These are phyloP conservation scores for Salvia splendens DNA, from an alignment of 257 asterid species.

Conservation along the genomic window DNA sequence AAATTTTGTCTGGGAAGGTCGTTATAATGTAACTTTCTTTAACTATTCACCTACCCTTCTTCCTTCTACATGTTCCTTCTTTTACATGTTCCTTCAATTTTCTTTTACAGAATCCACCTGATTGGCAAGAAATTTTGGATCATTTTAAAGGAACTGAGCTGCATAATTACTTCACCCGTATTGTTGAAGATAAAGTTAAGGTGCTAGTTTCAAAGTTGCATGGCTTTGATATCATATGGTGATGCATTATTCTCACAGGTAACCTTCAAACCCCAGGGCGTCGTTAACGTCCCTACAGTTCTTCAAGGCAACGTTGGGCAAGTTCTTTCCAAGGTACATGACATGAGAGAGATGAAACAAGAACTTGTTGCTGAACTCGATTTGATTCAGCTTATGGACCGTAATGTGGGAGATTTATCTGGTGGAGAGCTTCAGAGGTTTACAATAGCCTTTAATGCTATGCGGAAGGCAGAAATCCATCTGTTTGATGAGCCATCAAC, in stretches of 20 bases:
- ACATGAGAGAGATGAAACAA: slow-evolving; percentile 76
- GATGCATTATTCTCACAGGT: slow-evolving; percentile 53
- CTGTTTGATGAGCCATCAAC: slow-evolving; percentile 99
- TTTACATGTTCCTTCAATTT: slow-evolving; percentile 23
- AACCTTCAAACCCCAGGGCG: slow-evolving; percentile 94
- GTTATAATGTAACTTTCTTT: slow-evolving; percentile 57
- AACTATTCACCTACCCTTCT: slow-evolving; percentile 1
- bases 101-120: slow-evolving; percentile 92
- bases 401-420: slow-evolving; percentile 94
- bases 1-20: slow-evolving; percentile 97
- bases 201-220: no score
- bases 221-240: slow-evolving; percentile 28
- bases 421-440: no score
- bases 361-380: slow-evolving; percentile 81
- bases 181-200: slow-evolving; percentile 95
- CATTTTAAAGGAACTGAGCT: slow-evolving; percentile 96
- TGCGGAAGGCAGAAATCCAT: slow-evolving; percentile 93
- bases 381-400: slow-evolving; percentile 90
- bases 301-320: slow-evolving; percentile 98
- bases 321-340: slow-evolving; percentile 93
- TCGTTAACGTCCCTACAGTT: slow-evolving; percentile 97
- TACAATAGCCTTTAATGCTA: slow-evolving; percentile 94
- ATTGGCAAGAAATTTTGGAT: slow-evolving; percentile 98
- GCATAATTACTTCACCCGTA: slow-evolving; percentile 94
- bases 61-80: slow-evolving; percentile 26